phyloP scores from a whole-genome alignment of 768 basidiomycete species.

The Naganishia onofrii region DNA sequence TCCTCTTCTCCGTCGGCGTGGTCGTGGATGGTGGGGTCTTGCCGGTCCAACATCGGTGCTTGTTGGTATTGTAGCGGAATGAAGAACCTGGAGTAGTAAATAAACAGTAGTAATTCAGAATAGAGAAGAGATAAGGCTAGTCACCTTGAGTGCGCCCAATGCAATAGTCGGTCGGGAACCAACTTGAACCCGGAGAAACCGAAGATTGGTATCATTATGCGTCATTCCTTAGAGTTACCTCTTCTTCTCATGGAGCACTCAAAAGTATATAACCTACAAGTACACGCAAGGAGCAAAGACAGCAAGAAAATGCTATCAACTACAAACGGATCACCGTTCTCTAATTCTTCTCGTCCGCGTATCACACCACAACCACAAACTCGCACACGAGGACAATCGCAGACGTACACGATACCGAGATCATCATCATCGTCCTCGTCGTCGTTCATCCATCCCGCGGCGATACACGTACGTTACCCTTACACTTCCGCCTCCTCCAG shows the following conservation, averaged over 20 bases:
- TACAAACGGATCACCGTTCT: constrained; percentile 7
- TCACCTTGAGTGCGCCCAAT: too few species aligned
- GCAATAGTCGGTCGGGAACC: too few species aligned
- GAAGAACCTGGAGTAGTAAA: too few species aligned
- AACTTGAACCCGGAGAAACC: not conserved
- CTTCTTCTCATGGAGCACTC: not conserved
- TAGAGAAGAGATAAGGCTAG: too few species aligned
- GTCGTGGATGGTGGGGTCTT: not conserved
- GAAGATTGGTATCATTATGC: not conserved
- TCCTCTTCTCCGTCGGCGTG: not conserved
- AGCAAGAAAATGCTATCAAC: constrained; percentile 3
- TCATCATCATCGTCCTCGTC: too few species aligned
- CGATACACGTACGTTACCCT: not conserved
- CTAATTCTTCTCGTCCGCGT: constrained; percentile 4
- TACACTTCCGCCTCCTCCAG: not conserved
- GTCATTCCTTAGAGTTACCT: not conserved
- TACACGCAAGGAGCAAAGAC: too few species aligned
- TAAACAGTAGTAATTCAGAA: too few species aligned
- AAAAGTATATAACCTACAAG: too few species aligned
- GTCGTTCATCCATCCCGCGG: constrained; percentile 18
- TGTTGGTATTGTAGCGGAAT: too few species aligned
- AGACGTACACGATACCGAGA: constrained; percentile 7
- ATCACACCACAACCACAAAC: not conserved
- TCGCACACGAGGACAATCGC: too few species aligned
- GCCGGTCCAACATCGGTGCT: too few species aligned